Conservation (phyloP, 371 early-diverging fungal genomes). For the Cokeromyces recurvatus region DNA sequence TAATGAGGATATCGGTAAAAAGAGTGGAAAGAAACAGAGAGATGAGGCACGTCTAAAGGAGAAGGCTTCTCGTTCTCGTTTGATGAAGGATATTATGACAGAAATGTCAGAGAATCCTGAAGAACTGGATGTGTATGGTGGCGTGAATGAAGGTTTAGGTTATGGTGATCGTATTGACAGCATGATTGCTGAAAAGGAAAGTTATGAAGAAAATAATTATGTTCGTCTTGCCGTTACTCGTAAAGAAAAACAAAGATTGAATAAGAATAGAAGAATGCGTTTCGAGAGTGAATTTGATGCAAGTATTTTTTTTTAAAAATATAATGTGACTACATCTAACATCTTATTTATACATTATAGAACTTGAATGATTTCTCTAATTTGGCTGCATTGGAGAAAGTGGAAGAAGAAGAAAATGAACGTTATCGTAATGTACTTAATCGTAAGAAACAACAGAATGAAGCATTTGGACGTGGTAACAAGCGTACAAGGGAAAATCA, state of each 20-base stretch:
- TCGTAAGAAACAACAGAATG: slow-evolving; percentile 36
- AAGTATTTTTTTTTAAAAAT: slow-evolving; percentile 8
- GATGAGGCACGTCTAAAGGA: slow-evolving; percentile 63
- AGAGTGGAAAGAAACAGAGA: slow-evolving; percentile 53
- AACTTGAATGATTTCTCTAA: slow-evolving; percentile 73
- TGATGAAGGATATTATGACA: slow-evolving; percentile 81
- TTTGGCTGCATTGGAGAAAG: slow-evolving; percentile 53
- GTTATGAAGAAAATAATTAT: slow-evolving; percentile 91
- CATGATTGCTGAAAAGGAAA: slow-evolving; percentile 59
- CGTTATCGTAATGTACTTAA: slow-evolving; percentile 49
- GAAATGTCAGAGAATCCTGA: slow-evolving; percentile 91
- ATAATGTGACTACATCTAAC: too few relatives aligned
- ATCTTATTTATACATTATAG: slow-evolving; percentile 13
- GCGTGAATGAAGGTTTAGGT: slow-evolving; percentile 55
- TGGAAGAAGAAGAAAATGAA: slow-evolving; percentile 49
- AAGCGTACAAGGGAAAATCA: slow-evolving; percentile 14
- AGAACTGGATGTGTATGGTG: slow-evolving; percentile 66
- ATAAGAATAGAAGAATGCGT: slow-evolving; percentile 53
- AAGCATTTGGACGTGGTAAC: slow-evolving; percentile 5
- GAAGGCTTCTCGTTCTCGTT: slow-evolving; percentile 78
- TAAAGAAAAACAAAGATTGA: slow-evolving; percentile 69
- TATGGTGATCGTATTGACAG: slow-evolving; percentile 50
- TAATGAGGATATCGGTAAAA: slow-evolving; percentile 59
- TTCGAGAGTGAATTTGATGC: slow-evolving; percentile 88
- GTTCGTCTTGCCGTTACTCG: slow-evolving; percentile 72